Conservation (phyloP, 1,139 yeast genomes). For the Candida pseudoviswanathii region DNA sequence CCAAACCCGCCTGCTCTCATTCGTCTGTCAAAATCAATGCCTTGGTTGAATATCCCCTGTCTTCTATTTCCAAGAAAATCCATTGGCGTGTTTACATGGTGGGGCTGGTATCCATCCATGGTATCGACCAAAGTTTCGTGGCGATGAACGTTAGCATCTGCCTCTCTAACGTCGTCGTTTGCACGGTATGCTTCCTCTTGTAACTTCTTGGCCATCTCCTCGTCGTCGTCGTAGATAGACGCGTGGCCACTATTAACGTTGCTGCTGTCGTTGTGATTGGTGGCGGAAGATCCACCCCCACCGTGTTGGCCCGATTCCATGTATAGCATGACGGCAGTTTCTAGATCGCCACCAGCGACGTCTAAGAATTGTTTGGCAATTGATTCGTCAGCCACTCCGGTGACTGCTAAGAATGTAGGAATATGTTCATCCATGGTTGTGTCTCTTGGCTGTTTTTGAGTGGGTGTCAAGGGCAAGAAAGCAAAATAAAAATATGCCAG, state of each 20-base stretch:
- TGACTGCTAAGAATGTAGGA: constrained; percentile 80
- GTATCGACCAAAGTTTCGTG: constrained; percentile 75
- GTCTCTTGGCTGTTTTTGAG: background rate
- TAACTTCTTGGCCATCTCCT: constrained; percentile 60
- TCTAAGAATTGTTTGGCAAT: constrained; percentile 80
- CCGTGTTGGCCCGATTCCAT: constrained; percentile 58
- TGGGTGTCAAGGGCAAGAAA: background rate
- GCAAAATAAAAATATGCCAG: background rate
- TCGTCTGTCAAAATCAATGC: constrained; percentile 32
- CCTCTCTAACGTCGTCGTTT: constrained; percentile 47
- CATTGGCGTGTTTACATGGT: constrained; percentile 23
- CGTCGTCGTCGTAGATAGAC: constrained; percentile 45
- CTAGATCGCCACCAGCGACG: constrained; percentile 77
- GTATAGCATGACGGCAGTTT: constrained; percentile 81
- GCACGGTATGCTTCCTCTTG: constrained; percentile 63
- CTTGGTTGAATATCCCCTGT: constrained; percentile 48
- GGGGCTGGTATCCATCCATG: constrained; percentile 11
- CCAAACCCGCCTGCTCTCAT: constrained; percentile 26
- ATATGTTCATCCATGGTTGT: constrained; percentile 28
- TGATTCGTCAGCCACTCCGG: constrained; percentile 69
- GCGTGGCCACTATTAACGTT: constrained; percentile 6
- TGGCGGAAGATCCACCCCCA: constrained; percentile 17
- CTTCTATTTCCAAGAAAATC: constrained; percentile 47
- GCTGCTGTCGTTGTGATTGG: constrained; percentile 4
- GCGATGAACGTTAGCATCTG: constrained; percentile 77